Conservation (phyloP, 2,329 filamentous ascomycete species). For the Amylocarpus encephaloides region DNA sequence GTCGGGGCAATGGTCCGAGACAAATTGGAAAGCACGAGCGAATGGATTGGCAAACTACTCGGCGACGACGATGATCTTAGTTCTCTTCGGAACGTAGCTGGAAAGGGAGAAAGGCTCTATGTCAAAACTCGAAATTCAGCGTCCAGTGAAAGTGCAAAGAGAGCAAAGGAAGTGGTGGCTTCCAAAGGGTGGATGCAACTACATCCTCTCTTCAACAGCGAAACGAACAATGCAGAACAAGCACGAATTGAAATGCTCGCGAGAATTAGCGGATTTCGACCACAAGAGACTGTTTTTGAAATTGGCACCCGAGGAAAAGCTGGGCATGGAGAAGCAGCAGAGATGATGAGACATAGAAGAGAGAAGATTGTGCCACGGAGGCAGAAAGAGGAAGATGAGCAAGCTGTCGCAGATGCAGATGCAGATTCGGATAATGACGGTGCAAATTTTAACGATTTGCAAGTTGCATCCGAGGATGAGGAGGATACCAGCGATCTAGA, state of each 20-base stretch:
- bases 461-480: constrained; percentile 25
- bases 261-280: constrained; percentile 80
- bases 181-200: constrained; percentile 66
- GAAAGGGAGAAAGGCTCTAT: constrained; percentile 90
- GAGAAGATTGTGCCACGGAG: constrained; percentile 58
- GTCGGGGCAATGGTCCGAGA: constrained; percentile 71
- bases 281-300: constrained; percentile 94
- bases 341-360: constrained; percentile 68
- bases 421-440: constrained; percentile 19
- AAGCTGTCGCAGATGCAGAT: constrained; percentile 32
- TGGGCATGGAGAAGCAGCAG: constrained; percentile 57
- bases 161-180: constrained; percentile 70
- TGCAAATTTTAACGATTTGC: constrained; percentile 21
- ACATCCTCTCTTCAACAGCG: constrained; percentile 73
- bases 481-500: constrained; percentile 36
- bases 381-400: constrained; percentile 36
- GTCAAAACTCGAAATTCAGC: constrained; percentile 84
- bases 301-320: constrained; percentile 67
- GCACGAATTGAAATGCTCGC: constrained; percentile 82
- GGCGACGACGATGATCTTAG: constrained; percentile 68
- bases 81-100: constrained; percentile 64
- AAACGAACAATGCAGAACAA: constrained; percentile 58
- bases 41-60: constrained; percentile 77
- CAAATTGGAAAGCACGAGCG: constrained; percentile 66
- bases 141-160: constrained; percentile 82